A percentile compares a stretch with the other conserved stretches of the same genome.
Conservation (phyloP, 805 yeast species). For the Yamadazyma sp. region DNA sequence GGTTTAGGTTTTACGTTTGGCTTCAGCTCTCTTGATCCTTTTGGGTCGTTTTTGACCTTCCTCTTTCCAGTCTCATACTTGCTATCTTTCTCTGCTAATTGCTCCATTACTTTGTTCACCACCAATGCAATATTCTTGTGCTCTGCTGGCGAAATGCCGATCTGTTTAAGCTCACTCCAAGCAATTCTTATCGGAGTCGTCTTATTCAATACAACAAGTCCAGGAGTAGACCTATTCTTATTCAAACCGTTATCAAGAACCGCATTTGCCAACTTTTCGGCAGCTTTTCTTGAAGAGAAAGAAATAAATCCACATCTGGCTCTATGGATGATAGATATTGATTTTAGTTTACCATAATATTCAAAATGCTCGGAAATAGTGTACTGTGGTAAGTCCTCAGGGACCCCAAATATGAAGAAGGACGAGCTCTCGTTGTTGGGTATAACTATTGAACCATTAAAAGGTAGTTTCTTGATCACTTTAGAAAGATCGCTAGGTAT, state of each 20-base stretch:
- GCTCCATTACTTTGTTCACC: slow-evolving; percentile 53
- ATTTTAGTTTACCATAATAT: slow-evolving; percentile 46
- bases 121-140: slow-evolving; percentile 48
- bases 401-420: slow-evolving; percentile 75
- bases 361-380: slow-evolving; percentile 50
- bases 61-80: not conserved
- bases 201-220: slow-evolving; percentile 29
- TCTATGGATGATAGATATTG: slow-evolving; percentile 51
- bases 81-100: slow-evolving; percentile 46
- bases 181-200: slow-evolving; percentile 49
- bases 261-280: slow-evolving; percentile 42
- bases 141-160: slow-evolving; percentile 46
- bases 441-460: slow-evolving; percentile 52
- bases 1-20: not conserved
- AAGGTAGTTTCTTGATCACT: slow-evolving; percentile 61
- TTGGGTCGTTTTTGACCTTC: not conserved
- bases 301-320: slow-evolving; percentile 66
- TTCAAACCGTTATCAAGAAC: slow-evolving; percentile 27
- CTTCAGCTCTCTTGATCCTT: not conserved
- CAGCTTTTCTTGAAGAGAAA: slow-evolving; percentile 49
- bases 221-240: slow-evolving; percentile 28
- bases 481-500: slow-evolving; percentile 46
- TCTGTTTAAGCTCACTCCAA: slow-evolving; percentile 51
- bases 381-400: slow-evolving; percentile 64
- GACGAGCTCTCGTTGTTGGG: slow-evolving; percentile 50